These are phyloP conservation scores for Penicillium macrosclerotiorum DNA, from an alignment of 495 filamentous ascomycete species.

Conservation along the genomic window DNA sequence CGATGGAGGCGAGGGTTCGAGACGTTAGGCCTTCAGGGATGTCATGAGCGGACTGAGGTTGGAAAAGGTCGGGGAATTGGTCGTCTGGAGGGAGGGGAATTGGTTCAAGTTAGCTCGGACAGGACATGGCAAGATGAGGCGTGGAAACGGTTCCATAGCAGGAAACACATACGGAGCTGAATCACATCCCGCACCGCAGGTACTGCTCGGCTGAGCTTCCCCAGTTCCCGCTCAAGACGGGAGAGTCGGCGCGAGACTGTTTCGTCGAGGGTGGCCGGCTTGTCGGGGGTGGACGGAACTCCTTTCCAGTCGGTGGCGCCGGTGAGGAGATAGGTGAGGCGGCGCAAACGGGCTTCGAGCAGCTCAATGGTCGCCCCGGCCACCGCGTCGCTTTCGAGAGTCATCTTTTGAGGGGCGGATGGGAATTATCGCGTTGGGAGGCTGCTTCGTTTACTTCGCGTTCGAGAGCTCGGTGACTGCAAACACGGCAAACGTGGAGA, in stretches of 20 bases:
- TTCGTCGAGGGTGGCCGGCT: slow-evolving; percentile 38
- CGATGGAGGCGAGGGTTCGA: slow-evolving; percentile 56
- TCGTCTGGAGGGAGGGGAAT: slow-evolving; percentile 44
- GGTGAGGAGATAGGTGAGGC: slow-evolving; percentile 72
- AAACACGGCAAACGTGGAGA: slow-evolving; percentile 31
- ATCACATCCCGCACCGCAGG: slow-evolving; percentile 52
- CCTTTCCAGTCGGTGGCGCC: slow-evolving; percentile 51
- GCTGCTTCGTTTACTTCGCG: not conserved
- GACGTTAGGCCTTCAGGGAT: slow-evolving; percentile 44
- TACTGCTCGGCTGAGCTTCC: slow-evolving; percentile 44
- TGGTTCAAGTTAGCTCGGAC: too few species aligned
- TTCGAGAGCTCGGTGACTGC: slow-evolving; percentile 17
- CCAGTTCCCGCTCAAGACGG: slow-evolving; percentile 60
- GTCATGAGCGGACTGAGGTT: slow-evolving; percentile 32
- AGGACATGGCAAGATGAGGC: too few species aligned
- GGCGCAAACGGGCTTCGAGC: slow-evolving; percentile 71
- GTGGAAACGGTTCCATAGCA: too few species aligned
- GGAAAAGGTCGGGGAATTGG: slow-evolving; percentile 58
- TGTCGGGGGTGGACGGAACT: slow-evolving; percentile 38
- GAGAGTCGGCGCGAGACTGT: slow-evolving; percentile 55
- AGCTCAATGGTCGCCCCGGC: slow-evolving; percentile 64
- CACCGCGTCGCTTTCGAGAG: slow-evolving; percentile 37
- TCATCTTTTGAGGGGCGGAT: slow-evolving; percentile 22
- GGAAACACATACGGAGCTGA: slow-evolving; percentile 44
- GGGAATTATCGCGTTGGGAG: not conserved